phyloP scores from a whole-genome alignment of 164 flowering plant genomes.

The Platanus orientalis region DNA sequence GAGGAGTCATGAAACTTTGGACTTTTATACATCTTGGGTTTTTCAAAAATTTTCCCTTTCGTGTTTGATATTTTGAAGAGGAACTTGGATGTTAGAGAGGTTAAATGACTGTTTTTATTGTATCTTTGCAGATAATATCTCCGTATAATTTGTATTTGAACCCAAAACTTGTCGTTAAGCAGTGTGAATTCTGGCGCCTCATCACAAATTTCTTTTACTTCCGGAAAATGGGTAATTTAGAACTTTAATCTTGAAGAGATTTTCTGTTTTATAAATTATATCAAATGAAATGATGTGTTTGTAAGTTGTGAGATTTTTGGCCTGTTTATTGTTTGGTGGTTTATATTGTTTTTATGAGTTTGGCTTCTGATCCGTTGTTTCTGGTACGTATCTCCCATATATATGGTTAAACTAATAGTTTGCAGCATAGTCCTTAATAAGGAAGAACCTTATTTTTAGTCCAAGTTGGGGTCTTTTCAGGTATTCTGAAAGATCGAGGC shows the following conservation, averaged over 20 bases:
- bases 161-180: conserved; percentile 75
- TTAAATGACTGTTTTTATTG: background rate
- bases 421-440: background rate
- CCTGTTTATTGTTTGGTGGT: background rate
- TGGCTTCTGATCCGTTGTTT: background rate
- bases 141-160: conserved; percentile 80
- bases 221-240: conserved; percentile 82
- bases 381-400: background rate
- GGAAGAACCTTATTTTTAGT: background rate
- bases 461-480: background rate
- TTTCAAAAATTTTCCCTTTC: background rate
- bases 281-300: background rate
- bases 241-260: background rate
- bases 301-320: background rate
- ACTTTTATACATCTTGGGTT: background rate
- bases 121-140: conserved; percentile 75
- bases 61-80: background rate
- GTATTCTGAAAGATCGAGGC: background rate
- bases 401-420: background rate
- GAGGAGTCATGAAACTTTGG: background rate
- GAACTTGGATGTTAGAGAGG: background rate
- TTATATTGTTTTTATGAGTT: background rate
- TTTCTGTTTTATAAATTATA: background rate
- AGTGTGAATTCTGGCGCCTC: conserved; percentile 93
- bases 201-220: conserved; percentile 94